Base-by-base conservation (phyloP, 805 yeast species). In the Priceomyces medius region DNA sequence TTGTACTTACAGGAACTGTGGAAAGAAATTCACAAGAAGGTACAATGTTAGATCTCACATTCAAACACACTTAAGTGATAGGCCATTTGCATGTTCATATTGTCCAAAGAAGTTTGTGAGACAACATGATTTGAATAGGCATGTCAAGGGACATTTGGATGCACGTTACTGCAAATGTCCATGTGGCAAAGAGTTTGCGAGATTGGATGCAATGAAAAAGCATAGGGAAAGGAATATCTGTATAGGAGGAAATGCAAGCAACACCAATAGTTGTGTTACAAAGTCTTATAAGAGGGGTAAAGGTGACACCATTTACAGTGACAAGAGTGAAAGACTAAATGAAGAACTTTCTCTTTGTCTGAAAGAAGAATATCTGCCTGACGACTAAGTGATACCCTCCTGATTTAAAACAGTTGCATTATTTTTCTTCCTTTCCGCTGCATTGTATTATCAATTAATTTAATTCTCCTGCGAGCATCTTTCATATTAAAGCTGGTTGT, bases 31-130 rank as follows among this genome's bases (percentile, higher is more conserved):
- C 64, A 81, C 89, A 6, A 74, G 99, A 56, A 74, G 96, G 35
- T 95, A 95, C 63, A 93, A 93, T 55, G 88, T 88, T 9, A 72
- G 98, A 47, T 88, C 97, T 0, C 99, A 93, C 61, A 90, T 93
- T 42, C 99, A 93, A 60, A 93, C 99, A 0, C 99, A 93, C 70
- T 66, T 93, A 37, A 83, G 91, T 59, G 99, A 95, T 61, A 72
- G 97, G 48, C 99, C 99, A 1, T 91, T 88, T 63, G 68, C 75
- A 0, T 93, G 99, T 66, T 69, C 70, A 3, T 72, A 73, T 32
- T 93, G 99, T 63, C 76, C 79, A 3, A 87, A 90, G 51, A 78
- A 87, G 28, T 93, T 93, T 68, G 99, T 93, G 18, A 76, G 99
- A 47, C 96, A 91, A 48, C 99, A 93, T 58, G 99, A 93, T 64